Percentiles rank a stretch among this genome's conserved stretches.
Conservation (phyloP, 2,329 filamentous ascomycete species). For the Pseudogymnoascus sp. region DNA sequence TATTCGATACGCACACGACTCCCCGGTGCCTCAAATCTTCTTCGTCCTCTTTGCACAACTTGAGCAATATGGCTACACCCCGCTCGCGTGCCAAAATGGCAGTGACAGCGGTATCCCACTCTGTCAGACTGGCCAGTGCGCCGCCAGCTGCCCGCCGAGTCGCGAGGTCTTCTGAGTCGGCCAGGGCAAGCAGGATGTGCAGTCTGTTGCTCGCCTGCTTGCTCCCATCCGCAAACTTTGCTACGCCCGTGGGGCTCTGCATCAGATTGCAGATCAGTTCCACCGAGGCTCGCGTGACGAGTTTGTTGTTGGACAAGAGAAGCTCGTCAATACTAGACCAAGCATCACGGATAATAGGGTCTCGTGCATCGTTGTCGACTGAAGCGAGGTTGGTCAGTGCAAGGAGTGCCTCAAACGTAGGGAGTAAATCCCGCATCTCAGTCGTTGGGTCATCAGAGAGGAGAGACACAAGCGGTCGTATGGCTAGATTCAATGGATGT, state of each 20-base stretch:
- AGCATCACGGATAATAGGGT: constrained; percentile 63
- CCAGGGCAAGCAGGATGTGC: constrained; percentile 78
- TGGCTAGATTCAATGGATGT: constrained; percentile 67
- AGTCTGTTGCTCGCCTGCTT: constrained; percentile 65
- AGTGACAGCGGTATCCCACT: constrained; percentile 66
- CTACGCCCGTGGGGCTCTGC: constrained; percentile 57
- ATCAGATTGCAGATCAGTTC: constrained; percentile 91
- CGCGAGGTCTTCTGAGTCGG: constrained; percentile 73
- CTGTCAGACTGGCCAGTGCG: constrained; percentile 75
- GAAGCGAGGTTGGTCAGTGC: constrained; percentile 92
- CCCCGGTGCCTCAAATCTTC: constrained; percentile 66
- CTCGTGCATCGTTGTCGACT: constrained; percentile 55
- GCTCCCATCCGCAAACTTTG: constrained; percentile 61
- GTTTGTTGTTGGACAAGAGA: constrained; percentile 65
- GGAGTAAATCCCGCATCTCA: constrained; percentile 69
- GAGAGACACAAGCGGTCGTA: constrained; percentile 72
- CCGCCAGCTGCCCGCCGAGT: constrained; percentile 82
- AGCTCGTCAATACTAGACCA: constrained; percentile 78
- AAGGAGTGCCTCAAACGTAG: constrained; percentile 83
- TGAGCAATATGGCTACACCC: constrained; percentile 72
- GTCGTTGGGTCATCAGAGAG: constrained; percentile 57
- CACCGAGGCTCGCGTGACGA: constrained; percentile 74
- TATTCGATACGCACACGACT: constrained; percentile 66
- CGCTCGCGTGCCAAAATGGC: constrained; percentile 60
- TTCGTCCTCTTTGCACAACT: constrained; percentile 65